Evolutionary conservation across 2,329 filamentous ascomycete species (phyloP), one percentile per base, ranked within the genome.

Genomic region (Colletotrichum spinosum): DNA sequence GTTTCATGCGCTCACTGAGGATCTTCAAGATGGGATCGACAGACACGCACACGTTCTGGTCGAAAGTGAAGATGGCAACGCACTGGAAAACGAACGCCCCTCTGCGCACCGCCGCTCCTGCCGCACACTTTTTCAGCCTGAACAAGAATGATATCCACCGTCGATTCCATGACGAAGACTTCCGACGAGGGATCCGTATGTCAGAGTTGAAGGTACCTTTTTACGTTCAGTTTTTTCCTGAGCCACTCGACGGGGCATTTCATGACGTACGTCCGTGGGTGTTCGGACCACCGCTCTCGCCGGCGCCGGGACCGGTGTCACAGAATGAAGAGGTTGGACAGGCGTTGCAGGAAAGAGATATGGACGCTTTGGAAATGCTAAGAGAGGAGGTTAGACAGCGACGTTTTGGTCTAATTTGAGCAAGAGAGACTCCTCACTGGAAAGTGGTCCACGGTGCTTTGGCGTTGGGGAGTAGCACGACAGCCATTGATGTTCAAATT

Each of bases 1-100:
- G 8, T 7, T 42, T 37, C 6, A 58, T 58, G 45, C 8, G n/a
- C 11, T 58, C 55, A 6, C 45, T 58, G 17, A 38, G 17, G 15
- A 45, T 58, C 6, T 58, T 58, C 55, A 51, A 42, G 45, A 44
- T 58, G 55, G 55, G 55, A 8, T 50, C 55, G 13, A 44, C 55
- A 2, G 25, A 49, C n/a, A 8, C 46, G 11, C 55, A 58, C 35
- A 51, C 38, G 17, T 42, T 5, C 15, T 58, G 55, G 55, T 58
- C 55, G 7, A 6, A 25, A 5, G 46, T 51, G 11, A 6, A 51
- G 9, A 35, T 58, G 8, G 4, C 25, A 2, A 13, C 50, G 8
- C 35, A 51, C 12, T 58, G 55, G 45, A 3, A 33, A 13, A 17
- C n/a, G 9, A 17, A 41, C 9, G 35, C 44, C 8, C 17, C 37